Evolutionary conservation across 2,329 filamentous ascomycete genomes (phyloP).

Genomic region (Ceratocystis variospora): DNA sequence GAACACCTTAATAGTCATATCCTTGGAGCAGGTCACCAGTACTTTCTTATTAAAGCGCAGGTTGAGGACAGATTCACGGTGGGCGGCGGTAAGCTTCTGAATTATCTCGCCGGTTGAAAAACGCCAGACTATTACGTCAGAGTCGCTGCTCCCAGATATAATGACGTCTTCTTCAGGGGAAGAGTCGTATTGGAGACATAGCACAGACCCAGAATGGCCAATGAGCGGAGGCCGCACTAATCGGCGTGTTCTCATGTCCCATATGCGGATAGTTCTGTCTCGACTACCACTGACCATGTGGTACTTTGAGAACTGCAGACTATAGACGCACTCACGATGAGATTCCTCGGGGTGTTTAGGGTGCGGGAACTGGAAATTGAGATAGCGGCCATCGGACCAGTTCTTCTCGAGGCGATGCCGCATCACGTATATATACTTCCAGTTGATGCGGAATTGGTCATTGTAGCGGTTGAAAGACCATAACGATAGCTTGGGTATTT

Average conservation of each 20-base stretch:
- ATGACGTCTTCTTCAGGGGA: slow-evolving; percentile 77
- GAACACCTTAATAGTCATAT: slow-evolving; percentile 94
- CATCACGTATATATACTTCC: slow-evolving; percentile 87
- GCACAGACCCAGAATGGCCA: slow-evolving; percentile 72
- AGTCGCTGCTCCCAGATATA: slow-evolving; percentile 91
- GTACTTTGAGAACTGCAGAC: slow-evolving; percentile 73
- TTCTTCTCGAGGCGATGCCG: slow-evolving; percentile 74
- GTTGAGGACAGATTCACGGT: slow-evolving; percentile 84
- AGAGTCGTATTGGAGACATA: slow-evolving; percentile 91
- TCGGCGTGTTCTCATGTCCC: slow-evolving; percentile 72
- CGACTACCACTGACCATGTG: slow-evolving; percentile 88
- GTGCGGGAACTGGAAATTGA: slow-evolving; percentile 82
- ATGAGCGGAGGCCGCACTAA: slow-evolving; percentile 58
- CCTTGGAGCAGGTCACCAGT: slow-evolving; percentile 92
- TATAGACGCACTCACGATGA: slow-evolving; percentile 88
- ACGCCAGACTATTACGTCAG: slow-evolving; percentile 76
- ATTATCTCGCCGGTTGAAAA: slow-evolving; percentile 82
- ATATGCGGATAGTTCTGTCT: slow-evolving; percentile 75
- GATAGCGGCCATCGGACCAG: slow-evolving; percentile 71
- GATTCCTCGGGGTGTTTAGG: slow-evolving; percentile 66
- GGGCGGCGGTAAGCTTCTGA: slow-evolving; percentile 61
- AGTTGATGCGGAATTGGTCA: slow-evolving; percentile 57
- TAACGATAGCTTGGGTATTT: slow-evolving; percentile 9
- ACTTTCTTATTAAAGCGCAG: slow-evolving; percentile 84
- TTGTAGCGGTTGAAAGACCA: slow-evolving; percentile 12